These are phyloP conservation scores for Scorias spongiosa DNA, from an alignment of 2,329 filamentous ascomycete genomes.

Conservation along the genomic window DNA sequence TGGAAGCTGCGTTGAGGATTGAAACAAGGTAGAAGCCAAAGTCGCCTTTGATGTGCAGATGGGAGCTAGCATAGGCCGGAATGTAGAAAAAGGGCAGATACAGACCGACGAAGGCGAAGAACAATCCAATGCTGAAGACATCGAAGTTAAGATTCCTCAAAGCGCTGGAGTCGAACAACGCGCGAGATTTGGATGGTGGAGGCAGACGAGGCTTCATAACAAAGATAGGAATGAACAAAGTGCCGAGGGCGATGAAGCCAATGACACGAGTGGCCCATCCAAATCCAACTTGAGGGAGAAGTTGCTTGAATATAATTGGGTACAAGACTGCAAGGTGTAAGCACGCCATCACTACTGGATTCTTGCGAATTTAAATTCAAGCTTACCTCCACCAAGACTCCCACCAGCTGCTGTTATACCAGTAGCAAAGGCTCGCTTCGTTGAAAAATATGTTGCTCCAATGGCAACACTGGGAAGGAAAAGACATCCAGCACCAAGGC, in stretches of 20 bases:
- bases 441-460: conserved; percentile 47
- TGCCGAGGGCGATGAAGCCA: conserved; percentile 39
- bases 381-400: neutral
- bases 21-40: conserved; percentile 37
- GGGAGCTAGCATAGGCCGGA: conserved; percentile 14
- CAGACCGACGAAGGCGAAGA: conserved; percentile 8
- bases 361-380: conserved; percentile 3
- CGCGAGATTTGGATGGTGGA: conserved; percentile 20
- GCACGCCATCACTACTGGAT: conserved; percentile 1
- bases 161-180: conserved; percentile 21
- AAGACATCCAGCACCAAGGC: conserved; percentile 2
- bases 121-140: conserved; percentile 12
- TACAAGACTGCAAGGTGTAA: conserved; percentile 16
- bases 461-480: conserved; percentile 26
- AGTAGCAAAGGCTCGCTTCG: conserved; percentile 35
- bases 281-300: conserved; percentile 36
- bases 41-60: conserved; percentile 29
- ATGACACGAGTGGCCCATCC: conserved; percentile 24
- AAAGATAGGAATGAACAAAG: conserved; percentile 14
- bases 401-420: too few relatives aligned
- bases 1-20: conserved; percentile 34
- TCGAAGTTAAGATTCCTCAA: conserved; percentile 23
- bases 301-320: conserved; percentile 31
- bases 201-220: conserved; percentile 22
- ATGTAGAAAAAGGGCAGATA: conserved; percentile 19